Evolutionary conservation across 345 rosid genomes (phyloP).

Genomic region (Citrus cavaleriei): DNA sequence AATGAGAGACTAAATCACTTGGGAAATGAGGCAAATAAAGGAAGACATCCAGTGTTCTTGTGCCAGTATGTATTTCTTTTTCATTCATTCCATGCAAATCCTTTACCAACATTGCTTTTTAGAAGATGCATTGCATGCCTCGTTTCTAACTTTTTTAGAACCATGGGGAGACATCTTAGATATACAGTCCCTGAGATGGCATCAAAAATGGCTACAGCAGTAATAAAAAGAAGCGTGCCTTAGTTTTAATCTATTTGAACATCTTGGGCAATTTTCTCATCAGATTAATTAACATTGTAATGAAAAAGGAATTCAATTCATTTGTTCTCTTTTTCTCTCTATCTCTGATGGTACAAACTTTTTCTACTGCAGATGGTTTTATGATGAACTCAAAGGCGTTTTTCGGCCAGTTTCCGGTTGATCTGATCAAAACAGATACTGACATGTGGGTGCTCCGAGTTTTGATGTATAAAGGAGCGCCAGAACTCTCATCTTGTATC

Average conservation of each 20-base stretch:
- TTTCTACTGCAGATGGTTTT: constrained; percentile 58
- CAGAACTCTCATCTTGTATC: constrained; percentile 13
- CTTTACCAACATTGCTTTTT: neutral
- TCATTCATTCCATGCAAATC: neutral
- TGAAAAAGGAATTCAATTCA: neutral
- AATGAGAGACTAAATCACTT: constrained; percentile 35
- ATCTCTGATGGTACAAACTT: neutral
- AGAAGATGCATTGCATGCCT: neutral
- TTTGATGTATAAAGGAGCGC: constrained; percentile 1
- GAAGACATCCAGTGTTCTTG: constrained; percentile 35
- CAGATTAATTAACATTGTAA: neutral
- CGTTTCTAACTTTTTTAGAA: neutral
- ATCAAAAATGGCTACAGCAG: neutral
- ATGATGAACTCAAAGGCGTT: constrained; percentile 48
- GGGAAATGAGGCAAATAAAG: constrained; percentile 33
- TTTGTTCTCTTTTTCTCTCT: neutral
- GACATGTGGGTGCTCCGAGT: constrained; percentile 1
- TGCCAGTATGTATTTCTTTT: constrained; percentile 52
- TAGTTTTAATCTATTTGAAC: neutral
- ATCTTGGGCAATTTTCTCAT: neutral
- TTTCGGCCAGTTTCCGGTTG: constrained; percentile 56
- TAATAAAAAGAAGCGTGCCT: neutral
- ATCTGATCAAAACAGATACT: constrained; percentile 13
- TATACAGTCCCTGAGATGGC: neutral
- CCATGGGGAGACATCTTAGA: neutral